Percentiles rank a stretch among this genome's conserved stretches.
These are phyloP conservation scores for Psilocybe azurescens DNA, from an alignment of 768 basidiomycete species.

Conservation along the genomic window DNA sequence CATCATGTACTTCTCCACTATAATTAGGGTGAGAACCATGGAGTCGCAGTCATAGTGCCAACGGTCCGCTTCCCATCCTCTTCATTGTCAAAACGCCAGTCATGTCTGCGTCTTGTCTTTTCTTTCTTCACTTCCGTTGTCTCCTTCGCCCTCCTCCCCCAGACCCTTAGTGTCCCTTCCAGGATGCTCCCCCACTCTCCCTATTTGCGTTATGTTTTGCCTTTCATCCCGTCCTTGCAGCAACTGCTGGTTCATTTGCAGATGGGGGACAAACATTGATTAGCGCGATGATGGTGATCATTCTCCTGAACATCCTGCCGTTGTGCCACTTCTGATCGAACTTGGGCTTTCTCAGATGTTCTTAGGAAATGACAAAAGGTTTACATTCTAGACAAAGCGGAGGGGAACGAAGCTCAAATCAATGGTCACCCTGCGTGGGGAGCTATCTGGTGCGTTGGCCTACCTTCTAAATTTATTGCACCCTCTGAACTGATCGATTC, in stretches of 20 bases:
- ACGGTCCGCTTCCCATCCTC: neutral
- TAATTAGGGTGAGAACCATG: neutral
- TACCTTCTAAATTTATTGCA: neutral
- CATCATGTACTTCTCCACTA: neutral
- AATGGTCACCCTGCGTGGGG: constrained; percentile 79
- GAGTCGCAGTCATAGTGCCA: neutral
- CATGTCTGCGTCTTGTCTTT: neutral
- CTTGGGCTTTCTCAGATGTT: constrained; percentile 59
- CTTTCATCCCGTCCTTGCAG: constrained; percentile 27
- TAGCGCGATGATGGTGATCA: constrained; percentile 57
- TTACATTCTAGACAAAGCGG: constrained; percentile 92
- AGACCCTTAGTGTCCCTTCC: neutral
- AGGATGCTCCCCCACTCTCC: constrained; percentile 15
- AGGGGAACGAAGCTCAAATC: constrained; percentile 71
- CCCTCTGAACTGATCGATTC: neutral
- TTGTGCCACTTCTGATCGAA: constrained; percentile 2
- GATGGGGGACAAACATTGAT: constrained; percentile 51
- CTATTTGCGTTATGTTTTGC: constrained; percentile 3
- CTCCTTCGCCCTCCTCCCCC: neutral
- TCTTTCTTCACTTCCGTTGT: neutral
- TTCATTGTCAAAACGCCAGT: neutral
- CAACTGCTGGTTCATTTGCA: constrained; percentile 47
- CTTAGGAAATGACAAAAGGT: constrained; percentile 81
- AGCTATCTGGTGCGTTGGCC: constrained; percentile 57
- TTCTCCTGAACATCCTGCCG: neutral